Conservation (phyloP, 2,329 filamentous ascomycete genomes). For the Colletotrichum salicis region DNA sequence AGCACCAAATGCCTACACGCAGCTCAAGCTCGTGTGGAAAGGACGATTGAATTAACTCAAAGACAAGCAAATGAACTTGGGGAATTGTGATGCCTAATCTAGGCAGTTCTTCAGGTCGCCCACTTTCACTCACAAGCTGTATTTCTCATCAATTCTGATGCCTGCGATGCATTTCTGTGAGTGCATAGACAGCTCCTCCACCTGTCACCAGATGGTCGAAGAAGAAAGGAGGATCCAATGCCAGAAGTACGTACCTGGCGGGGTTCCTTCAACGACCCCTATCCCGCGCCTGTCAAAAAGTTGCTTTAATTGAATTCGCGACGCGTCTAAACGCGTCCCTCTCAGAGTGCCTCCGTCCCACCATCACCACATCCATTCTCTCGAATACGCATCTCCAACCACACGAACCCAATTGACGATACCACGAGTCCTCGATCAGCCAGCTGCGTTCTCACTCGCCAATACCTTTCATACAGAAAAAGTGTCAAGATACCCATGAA, state of each 20-base stretch:
- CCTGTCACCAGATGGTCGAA: constrained; percentile 12
- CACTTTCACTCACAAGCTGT: constrained; percentile 12
- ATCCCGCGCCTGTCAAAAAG: constrained; percentile 3
- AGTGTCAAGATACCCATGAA: not conserved
- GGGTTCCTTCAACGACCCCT: not conserved
- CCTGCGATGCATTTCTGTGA: constrained; percentile 24
- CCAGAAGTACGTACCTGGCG: constrained; percentile 11
- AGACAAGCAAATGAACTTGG: not conserved
- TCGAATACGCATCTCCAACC: constrained; percentile 19
- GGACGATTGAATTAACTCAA: not conserved
- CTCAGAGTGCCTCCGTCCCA: not conserved
- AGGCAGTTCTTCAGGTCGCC: not conserved
- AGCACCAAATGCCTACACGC: not conserved
- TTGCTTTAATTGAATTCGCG: constrained; percentile 47
- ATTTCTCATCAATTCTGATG: constrained; percentile 35
- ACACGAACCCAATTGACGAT: not conserved
- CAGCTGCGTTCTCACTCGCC: not conserved
- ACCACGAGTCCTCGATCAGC: not conserved
- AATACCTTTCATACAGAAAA: not conserved
- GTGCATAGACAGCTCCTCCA: not conserved
- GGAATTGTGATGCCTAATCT: constrained; percentile 8
- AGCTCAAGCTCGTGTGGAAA: not conserved
- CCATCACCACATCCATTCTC: constrained; percentile 1
- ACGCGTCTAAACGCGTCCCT: constrained; percentile 55
- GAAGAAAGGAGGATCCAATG: too few relatives aligned